Percentiles rank a stretch among this genome's conserved stretches.
Evolutionary conservation across 1,284 basidiomycete genomes (phyloP).

Genomic region (Ustilago esculenta): DNA sequence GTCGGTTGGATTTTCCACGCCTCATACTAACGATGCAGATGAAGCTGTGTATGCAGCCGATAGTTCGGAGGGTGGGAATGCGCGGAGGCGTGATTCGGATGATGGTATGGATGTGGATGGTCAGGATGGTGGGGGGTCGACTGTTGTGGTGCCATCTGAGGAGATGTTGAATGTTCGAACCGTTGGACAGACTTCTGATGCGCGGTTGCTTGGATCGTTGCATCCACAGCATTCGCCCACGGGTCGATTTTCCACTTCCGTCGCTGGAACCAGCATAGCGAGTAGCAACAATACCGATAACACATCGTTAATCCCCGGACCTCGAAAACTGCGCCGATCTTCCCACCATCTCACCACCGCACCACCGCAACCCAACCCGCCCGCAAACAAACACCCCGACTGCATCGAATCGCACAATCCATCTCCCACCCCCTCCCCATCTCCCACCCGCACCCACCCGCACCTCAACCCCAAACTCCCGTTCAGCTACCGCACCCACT

Average conservation of each 20-base stretch:
- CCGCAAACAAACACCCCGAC: background rate
- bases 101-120: slow-evolving; percentile 48
- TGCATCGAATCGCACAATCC: too few relatives aligned
- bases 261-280: too few relatives aligned
- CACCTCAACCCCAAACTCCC: slow-evolving; percentile 44
- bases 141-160: slow-evolving; percentile 9
- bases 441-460: slow-evolving; percentile 19
- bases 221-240: slow-evolving; percentile 43
- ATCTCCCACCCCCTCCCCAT: slow-evolving; percentile 8
- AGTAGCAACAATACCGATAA: too few relatives aligned
- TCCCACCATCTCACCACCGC: too few relatives aligned
- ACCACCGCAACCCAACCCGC: slow-evolving; percentile 6
- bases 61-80: background rate
- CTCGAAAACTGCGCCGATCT: too few relatives aligned
- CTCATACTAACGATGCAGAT: slow-evolving; percentile 4
- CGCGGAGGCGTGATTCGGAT: slow-evolving; percentile 12
- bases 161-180: background rate
- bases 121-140: slow-evolving; percentile 12
- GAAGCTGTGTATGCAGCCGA: background rate
- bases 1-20: slow-evolving; percentile 11
- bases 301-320: too few relatives aligned
- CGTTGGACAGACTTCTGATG: slow-evolving; percentile 27
- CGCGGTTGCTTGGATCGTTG: slow-evolving; percentile 26
- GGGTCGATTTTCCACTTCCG: slow-evolving; percentile 40
- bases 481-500: slow-evolving; percentile 77